Percentiles rank a stretch among this genome's conserved stretches.
These are phyloP conservation scores for Fibroporia radiculosa DNA, from an alignment of 768 basidiomycete species.

Conservation along the genomic window DNA sequence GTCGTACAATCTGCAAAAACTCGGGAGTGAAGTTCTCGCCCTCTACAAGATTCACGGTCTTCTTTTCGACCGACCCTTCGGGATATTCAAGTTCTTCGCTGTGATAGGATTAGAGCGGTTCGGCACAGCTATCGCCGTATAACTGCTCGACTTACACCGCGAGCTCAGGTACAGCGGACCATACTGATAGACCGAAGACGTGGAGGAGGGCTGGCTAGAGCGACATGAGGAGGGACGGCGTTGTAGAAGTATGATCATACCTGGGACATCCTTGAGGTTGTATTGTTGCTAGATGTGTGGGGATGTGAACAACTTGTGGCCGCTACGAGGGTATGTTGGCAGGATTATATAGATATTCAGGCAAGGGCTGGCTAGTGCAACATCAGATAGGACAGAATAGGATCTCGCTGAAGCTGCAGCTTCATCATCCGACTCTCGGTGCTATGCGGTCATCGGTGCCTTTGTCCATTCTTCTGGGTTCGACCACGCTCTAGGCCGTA, in stretches of 20 bases:
- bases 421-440: too few species aligned
- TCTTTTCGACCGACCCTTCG: constrained; percentile 26
- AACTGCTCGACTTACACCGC: constrained; percentile 30
- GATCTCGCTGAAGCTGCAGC: too few species aligned
- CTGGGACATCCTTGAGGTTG: constrained; percentile 14
- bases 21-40: constrained; percentile 42
- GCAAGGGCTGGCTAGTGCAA: too few species aligned
- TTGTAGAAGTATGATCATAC: constrained; percentile 1
- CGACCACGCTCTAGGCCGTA: too few species aligned
- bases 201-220: constrained; percentile 25
- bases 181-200: constrained; percentile 30
- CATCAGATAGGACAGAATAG: too few species aligned
- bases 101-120: not conserved
- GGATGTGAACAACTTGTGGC: too few species aligned
- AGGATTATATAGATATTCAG: too few species aligned
- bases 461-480: too few species aligned
- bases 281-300: too few species aligned
- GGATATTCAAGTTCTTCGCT: constrained; percentile 39
- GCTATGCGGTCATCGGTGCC: too few species aligned
- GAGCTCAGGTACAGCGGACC: constrained; percentile 33
- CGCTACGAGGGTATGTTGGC: too few species aligned
- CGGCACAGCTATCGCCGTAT: not conserved
- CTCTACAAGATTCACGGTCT: constrained; percentile 33
- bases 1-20: constrained; percentile 34
- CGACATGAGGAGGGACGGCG: not conserved